Conservation (phyloP, 2,329 filamentous ascomycete genomes). For the Monilinia aucupariae region DNA sequence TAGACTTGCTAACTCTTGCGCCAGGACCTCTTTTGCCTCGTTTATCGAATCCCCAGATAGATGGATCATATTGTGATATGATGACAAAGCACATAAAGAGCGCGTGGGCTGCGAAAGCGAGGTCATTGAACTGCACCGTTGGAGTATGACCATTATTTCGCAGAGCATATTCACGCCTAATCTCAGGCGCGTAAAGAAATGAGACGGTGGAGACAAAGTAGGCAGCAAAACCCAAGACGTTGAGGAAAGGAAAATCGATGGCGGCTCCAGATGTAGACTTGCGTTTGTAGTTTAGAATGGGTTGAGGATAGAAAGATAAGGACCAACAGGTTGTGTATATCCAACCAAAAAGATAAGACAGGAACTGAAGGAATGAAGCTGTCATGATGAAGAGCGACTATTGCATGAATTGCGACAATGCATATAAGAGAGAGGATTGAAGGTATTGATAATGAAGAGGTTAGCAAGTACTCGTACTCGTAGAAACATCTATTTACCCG, state of each 20-base stretch:
- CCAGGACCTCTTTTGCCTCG: conserved; percentile 44
- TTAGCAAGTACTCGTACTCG: no score
- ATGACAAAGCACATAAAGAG: conserved; percentile 64
- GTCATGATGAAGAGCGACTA: conserved; percentile 25
- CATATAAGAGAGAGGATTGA: neutral
- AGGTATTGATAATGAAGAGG: neutral
- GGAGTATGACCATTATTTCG: conserved; percentile 71
- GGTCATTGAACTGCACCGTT: conserved; percentile 84
- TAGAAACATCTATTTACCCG: no score
- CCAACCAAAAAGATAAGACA: conserved; percentile 65
- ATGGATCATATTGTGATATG: conserved; percentile 70
- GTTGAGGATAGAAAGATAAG: conserved; percentile 87
- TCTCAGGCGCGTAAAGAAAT: conserved; percentile 72
- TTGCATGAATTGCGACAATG: neutral
- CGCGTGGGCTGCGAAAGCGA: conserved; percentile 81
- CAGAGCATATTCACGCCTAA: conserved; percentile 76
- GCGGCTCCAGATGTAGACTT: conserved; percentile 77
- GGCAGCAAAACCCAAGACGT: conserved; percentile 62
- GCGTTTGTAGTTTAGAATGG: conserved; percentile 70
- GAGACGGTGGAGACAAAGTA: conserved; percentile 70
- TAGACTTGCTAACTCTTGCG: conserved; percentile 53
- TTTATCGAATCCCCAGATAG: conserved; percentile 69
- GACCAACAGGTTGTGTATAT: conserved; percentile 75
- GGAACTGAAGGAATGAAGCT: conserved; percentile 41
- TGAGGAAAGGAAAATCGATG: conserved; percentile 80